Evolutionary conservation across 2,329 filamentous ascomycete genomes (phyloP).

Genomic region (Fonsecaea pugnacius): DNA sequence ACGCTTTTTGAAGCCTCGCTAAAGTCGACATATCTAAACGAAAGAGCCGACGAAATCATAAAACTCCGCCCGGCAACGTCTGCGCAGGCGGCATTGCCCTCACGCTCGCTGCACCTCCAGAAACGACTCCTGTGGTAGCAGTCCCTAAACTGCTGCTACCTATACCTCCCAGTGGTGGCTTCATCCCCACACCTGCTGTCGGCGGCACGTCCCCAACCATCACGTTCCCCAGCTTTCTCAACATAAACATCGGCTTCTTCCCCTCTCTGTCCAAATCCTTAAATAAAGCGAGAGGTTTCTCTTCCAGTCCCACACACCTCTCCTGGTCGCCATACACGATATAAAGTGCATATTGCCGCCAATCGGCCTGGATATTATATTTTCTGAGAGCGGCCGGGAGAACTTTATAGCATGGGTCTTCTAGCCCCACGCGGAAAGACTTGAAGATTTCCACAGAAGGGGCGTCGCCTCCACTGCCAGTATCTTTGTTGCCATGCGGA

Average conservation of each 20-base stretch:
- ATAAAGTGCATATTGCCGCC: slow-evolving; percentile 95
- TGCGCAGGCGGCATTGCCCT: slow-evolving; percentile 21
- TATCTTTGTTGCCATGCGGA: slow-evolving; percentile 16
- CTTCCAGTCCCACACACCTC: slow-evolving; percentile 85
- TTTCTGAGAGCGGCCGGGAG: slow-evolving; percentile 93
- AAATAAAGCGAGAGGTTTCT: slow-evolving; percentile 93
- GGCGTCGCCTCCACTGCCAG: slow-evolving; percentile 35
- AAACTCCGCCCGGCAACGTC: slow-evolving; percentile 32
- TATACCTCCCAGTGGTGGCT: slow-evolving; percentile 18
- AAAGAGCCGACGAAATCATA: slow-evolving; percentile 16
- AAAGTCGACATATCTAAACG: neutral
- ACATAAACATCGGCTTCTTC: slow-evolving; percentile 99
- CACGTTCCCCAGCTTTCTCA: slow-evolving; percentile 66
- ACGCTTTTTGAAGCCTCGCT: neutral
- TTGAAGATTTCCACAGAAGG: slow-evolving; percentile 91
- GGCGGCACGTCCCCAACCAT: slow-evolving; percentile 27
- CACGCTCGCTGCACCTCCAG: slow-evolving; percentile 21
- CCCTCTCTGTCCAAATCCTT: slow-evolving; percentile 97
- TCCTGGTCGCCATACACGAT: slow-evolving; percentile 99
- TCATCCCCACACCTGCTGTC: slow-evolving; percentile 24
- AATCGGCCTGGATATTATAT: slow-evolving; percentile 97
- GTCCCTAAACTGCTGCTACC: slow-evolving; percentile 16
- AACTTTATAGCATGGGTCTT: slow-evolving; percentile 97
- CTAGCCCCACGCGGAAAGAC: slow-evolving; percentile 95
- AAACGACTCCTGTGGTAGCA: slow-evolving; percentile 1